phyloP scores from a whole-genome alignment of 805 yeast species.

The Blastobotrys terrestris region DNA sequence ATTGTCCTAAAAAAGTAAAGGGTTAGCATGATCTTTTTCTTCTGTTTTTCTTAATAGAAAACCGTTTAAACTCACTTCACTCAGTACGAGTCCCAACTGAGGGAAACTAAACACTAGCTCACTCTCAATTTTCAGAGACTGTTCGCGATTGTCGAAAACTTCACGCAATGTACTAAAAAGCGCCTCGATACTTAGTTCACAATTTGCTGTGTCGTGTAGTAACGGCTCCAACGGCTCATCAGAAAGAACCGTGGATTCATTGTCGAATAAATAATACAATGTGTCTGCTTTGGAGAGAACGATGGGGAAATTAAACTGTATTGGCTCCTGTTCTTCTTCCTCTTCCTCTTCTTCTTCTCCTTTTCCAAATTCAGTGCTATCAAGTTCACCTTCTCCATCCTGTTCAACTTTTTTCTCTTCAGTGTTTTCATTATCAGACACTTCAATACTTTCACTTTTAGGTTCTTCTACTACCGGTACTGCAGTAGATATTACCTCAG shows the following conservation, averaged over 20 bases:
- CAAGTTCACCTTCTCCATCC: neutral
- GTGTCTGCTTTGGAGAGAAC: slow-evolving; percentile 2
- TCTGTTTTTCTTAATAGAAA: too few relatives aligned
- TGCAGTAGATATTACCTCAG: neutral
- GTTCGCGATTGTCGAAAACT: slow-evolving; percentile 9
- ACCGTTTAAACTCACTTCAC: slow-evolving; percentile 17
- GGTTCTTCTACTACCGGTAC: neutral
- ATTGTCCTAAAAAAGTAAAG: slow-evolving; percentile 19
- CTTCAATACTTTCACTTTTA: neutral
- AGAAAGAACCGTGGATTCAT: neutral
- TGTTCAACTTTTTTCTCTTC: neutral
- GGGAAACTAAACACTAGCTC: slow-evolving; percentile 20
- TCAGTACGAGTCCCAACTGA: slow-evolving; percentile 20
- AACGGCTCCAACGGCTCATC: neutral
- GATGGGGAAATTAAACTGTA: slow-evolving; percentile 7
- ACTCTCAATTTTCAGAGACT: slow-evolving; percentile 9
- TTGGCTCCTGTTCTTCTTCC: slow-evolving; percentile 4
- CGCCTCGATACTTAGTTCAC: slow-evolving; percentile 13
- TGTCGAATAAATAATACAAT: slow-evolving; percentile 1
- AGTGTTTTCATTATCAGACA: neutral
- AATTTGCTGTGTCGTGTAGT: neutral
- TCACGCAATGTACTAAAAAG: slow-evolving; percentile 12
- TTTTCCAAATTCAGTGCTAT: neutral
- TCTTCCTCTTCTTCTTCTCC: neutral
- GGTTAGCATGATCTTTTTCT: neutral